Conservation (phyloP, 306 rosid genomes). For the Phaseolus lunatus region DNA sequence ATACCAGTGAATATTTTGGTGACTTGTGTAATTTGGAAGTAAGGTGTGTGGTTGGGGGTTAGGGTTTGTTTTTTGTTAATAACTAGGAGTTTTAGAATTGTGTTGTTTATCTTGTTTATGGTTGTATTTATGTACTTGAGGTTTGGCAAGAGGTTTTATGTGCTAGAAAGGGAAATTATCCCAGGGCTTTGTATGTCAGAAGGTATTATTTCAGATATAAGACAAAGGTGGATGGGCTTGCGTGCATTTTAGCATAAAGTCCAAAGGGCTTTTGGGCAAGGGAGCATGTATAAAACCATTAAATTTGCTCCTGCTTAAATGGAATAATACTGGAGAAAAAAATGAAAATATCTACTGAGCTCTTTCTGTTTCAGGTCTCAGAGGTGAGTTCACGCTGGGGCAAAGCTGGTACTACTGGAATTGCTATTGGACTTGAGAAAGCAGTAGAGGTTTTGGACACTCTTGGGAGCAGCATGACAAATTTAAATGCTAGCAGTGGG, state of each 20-base stretch:
- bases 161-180: background rate
- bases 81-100: background rate
- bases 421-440: conserved; percentile 55
- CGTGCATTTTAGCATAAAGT: background rate
- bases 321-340: conserved; percentile 24
- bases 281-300: background rate
- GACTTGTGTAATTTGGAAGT: conserved; percentile 7
- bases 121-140: background rate
- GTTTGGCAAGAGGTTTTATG: background rate
- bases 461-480: conserved; percentile 87
- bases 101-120: conserved; percentile 11
- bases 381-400: conserved; percentile 76
- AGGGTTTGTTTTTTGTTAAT: conserved; percentile 2
- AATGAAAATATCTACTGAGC: conserved; percentile 10
- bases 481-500: conserved; percentile 69
- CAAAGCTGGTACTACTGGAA: conserved; percentile 50
- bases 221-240: background rate
- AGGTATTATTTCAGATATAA: background rate
- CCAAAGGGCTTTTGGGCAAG: background rate
- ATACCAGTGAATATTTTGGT: background rate
- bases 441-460: conserved; percentile 86
- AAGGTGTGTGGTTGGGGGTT: conserved; percentile 18
- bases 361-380: conserved; percentile 65
- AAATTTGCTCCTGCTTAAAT: conserved; percentile 1
- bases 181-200: background rate